phyloP scores from a whole-genome alignment of 176 grass and related monocot genomes.

The Otatea glauca region DNA sequence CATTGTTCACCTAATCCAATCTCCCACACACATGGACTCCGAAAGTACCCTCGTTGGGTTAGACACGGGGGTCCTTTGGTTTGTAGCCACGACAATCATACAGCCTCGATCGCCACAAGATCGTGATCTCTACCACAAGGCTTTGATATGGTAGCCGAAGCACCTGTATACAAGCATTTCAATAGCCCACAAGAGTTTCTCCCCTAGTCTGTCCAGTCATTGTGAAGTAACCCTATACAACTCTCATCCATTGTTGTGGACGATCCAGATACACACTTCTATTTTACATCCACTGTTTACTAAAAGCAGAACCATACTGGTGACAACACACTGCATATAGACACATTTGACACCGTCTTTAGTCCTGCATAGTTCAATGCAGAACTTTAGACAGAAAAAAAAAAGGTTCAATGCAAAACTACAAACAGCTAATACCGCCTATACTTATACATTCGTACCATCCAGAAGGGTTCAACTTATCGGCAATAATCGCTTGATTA shows the following conservation, averaged over 20 bases:
- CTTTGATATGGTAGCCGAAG: neutral
- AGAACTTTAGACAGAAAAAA: neutral
- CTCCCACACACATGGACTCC: too few relatives aligned
- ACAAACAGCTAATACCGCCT: constrained; percentile 3
- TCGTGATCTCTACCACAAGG: neutral
- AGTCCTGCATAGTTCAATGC: neutral
- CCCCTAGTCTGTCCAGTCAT: neutral
- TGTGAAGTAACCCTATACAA: neutral
- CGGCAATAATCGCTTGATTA: too few relatives aligned
- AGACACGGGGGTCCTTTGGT: too few relatives aligned
- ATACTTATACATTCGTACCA: neutral
- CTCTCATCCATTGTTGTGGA: neutral
- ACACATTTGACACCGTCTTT: neutral
- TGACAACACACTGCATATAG: neutral
- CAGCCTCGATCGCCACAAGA: neutral
- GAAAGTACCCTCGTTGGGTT: too few relatives aligned
- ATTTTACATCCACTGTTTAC: neutral
- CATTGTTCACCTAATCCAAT: too few relatives aligned
- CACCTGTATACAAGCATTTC: neutral
- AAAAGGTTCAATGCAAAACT: neutral
- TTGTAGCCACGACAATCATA: too few relatives aligned
- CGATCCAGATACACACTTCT: neutral
- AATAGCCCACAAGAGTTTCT: neutral
- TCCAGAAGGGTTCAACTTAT: too few relatives aligned
- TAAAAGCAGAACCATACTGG: neutral